Base-by-base conservation (phyloP, 2,329 filamentous ascomycete genomes). In the Waltergamsia citrina region DNA sequence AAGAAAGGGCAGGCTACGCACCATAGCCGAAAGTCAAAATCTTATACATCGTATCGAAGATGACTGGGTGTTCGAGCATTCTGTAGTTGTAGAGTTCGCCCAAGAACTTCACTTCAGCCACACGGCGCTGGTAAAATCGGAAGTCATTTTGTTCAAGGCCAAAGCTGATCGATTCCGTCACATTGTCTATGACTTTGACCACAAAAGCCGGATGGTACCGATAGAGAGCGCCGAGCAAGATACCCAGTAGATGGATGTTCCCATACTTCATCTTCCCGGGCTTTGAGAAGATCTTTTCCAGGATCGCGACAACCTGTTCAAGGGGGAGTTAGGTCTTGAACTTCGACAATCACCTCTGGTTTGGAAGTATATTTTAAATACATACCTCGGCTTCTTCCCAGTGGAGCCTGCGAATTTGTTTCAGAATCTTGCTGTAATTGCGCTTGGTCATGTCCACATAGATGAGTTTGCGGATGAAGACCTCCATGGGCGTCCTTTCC, bases 31-130 rank as follows among this genome's bases (percentile, higher is more conserved):
- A 94, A 7, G 86, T 94, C 53, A 95, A 71, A 46, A 98, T 83
- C 51, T 86, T 87, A 65, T 95, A 98, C 59, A 98, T 72, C 1
- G 82, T 85, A 51, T 98, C 92, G 48, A 98, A 98, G 33, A 98
- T 82, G 17, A 96, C 83, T 0, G 85, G 84, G 28, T 94, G 92
- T 56, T 98, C 92, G 24, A 98, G 74, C 75, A 98, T 85, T 37
- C 92, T 84, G 54, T 96, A 98, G 50, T 95, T 94, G 63, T 98
- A 98, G 8, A 98, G 73, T 58, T 98, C 92, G 16, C 85, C 88
- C 5, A 98, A 69, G 53, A 95, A 98, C 54, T 95, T 96, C 50
- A 94, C 85, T 56, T 96, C 90, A 3, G 93, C 85, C 41, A 98
- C 81, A 16, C 92, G 81, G 39, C 88, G 81, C 59, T 98, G 92